Evolutionary conservation across 148 eudicot genomes (phyloP), one percentile per base, ranked within the genome.

Genomic region (Suaeda aralocaspica): DNA sequence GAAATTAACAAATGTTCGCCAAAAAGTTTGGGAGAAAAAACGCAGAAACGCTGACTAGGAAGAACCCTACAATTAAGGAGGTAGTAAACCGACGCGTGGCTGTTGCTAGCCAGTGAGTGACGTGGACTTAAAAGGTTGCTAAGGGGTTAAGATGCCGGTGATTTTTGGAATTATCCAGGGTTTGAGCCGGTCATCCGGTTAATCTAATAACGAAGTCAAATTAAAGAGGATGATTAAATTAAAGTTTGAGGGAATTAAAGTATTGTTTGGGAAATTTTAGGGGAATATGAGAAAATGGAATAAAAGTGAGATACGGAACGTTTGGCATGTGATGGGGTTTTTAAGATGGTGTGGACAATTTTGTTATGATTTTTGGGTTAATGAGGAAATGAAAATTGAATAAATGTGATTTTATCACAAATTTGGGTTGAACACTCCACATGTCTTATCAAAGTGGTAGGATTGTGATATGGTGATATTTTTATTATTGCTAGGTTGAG

Each of bases 81-180:
- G 11, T 16, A 5, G 59, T 59, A 31, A 50, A 80, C 80, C 66
- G 74, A 42, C 83, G 76, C 83, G 83, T 76, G 80, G 29, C 50
- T 3, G 74, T 68, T 34, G 31, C 14, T 33, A 28, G 11, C 33
- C 21, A 52, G 41, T 42, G 21, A 41, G 30, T 71, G 65, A 77
- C 72, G 62, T 71, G 76, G 75, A 72, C 8, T 29, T 7, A 34
- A 21, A 6, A 1, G 16, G 9, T 18, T 11, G 2, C 6, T 14
- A 0, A 3, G 26, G 25, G 11, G 24, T 9, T 64, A 4, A 39
- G 63, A 26, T 52, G 76, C 70, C 76, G 70, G 70, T 64, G 64
- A 65, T 24, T 73, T 64, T 49, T 0, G 69, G 31, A 28, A 16
- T 50, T 13, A 13, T 21, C 50, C 28, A 21, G 52, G 63, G 42